Evolutionary conservation across 2,329 filamentous ascomycete species (phyloP).

Genomic region (Fusarium zealandicum): DNA sequence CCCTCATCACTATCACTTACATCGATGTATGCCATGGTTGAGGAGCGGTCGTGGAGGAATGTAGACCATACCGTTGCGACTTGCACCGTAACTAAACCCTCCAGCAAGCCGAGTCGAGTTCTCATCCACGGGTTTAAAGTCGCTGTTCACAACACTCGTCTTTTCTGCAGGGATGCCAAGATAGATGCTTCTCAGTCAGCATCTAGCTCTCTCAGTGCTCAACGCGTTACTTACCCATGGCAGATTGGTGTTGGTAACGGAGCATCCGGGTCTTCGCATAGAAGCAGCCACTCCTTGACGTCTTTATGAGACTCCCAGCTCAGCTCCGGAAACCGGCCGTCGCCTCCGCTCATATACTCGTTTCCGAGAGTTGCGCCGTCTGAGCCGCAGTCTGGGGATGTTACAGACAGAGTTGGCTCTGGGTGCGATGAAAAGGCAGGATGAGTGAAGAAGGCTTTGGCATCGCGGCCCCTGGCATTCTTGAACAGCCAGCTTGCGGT

Average conservation of each 20-base stretch:
- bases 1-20: constrained; percentile 38
- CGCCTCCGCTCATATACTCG: constrained; percentile 50
- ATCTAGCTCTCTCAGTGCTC: background rate
- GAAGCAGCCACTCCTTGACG: constrained; percentile 55
- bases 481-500: constrained; percentile 51
- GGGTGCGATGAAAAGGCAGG: constrained; percentile 46
- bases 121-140: constrained; percentile 48
- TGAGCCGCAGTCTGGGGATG: constrained; percentile 51
- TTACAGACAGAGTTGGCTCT: constrained; percentile 49
- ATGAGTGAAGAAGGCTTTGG: constrained; percentile 47
- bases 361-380: constrained; percentile 45
- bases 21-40: constrained; percentile 60
- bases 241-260: constrained; percentile 53
- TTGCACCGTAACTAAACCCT: constrained; percentile 57
- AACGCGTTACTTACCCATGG: constrained; percentile 49
- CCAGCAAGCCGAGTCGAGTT: constrained; percentile 47
- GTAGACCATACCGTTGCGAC: constrained; percentile 51
- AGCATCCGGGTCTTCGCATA: constrained; percentile 57
- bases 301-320: constrained; percentile 48
- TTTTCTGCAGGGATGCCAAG: constrained; percentile 34
- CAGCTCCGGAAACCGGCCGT: constrained; percentile 51
- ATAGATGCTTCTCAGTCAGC: constrained; percentile 29
- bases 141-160: constrained; percentile 34
- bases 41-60: constrained; percentile 55
- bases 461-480: constrained; percentile 48